phyloP scores from a whole-genome alignment of 2,329 filamentous ascomycete species.

The Sarocladium strictum region DNA sequence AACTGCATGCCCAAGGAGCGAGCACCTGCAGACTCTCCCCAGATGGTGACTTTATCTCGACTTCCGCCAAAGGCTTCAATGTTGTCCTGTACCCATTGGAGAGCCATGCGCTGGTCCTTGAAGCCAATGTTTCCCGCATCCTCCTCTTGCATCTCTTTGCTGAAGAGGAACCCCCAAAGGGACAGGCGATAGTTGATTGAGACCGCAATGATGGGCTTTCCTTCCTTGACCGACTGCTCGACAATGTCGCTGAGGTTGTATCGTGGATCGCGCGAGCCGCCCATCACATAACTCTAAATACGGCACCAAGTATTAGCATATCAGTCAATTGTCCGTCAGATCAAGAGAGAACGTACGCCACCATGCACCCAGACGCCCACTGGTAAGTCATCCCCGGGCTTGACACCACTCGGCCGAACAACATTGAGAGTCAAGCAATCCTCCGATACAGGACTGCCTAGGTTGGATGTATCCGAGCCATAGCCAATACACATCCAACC shows the following conservation, averaged over 20 bases:
- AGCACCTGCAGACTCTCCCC: conserved; percentile 40
- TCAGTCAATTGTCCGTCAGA: not conserved
- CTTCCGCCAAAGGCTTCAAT: conserved; percentile 43
- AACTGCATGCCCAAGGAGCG: conserved; percentile 42
- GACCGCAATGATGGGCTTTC: conserved; percentile 37
- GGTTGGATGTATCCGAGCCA: conserved; percentile 30
- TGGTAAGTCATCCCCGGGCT: conserved; percentile 39
- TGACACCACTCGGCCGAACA: conserved; percentile 26
- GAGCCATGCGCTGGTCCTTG: conserved; percentile 41
- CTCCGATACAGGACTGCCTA: conserved; percentile 26
- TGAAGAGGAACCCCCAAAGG: conserved; percentile 48
- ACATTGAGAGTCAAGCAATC: conserved; percentile 41
- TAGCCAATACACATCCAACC: conserved; percentile 43
- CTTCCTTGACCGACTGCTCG: conserved; percentile 36
- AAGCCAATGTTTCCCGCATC: conserved; percentile 43
- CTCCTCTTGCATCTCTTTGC: conserved; percentile 34
- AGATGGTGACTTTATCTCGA: conserved; percentile 37
- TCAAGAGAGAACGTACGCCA: conserved; percentile 24
- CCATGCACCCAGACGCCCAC: conserved; percentile 56
- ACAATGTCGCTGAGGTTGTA: conserved; percentile 47
- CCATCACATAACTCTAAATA: conserved; percentile 17
- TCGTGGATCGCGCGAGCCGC: conserved; percentile 37
- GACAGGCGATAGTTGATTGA: conserved; percentile 46
- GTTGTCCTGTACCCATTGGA: conserved; percentile 48
- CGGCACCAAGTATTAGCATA: not conserved